Percentiles rank a stretch among this genome's conserved stretches.
Evolutionary conservation across 169 alveolate species (phyloP).

Genomic region (Plasmodium coatneyi): DNA sequence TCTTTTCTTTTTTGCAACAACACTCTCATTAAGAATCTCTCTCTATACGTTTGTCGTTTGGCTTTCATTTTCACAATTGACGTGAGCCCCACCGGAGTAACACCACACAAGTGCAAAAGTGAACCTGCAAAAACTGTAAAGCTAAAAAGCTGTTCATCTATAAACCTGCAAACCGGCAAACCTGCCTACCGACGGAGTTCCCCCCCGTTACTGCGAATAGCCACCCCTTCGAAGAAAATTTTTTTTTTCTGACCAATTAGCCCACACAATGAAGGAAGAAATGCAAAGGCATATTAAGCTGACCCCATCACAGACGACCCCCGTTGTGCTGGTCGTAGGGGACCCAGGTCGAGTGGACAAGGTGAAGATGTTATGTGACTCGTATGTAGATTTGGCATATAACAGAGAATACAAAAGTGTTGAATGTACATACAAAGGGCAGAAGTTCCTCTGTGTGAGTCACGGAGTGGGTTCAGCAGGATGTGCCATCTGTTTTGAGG

Average conservation of each 20-base stretch:
- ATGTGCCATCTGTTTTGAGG: constrained; percentile 76
- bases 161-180: no score
- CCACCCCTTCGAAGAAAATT: background rate
- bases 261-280: constrained; percentile 14
- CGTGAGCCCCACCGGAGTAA: background rate
- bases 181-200: background rate
- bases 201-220: background rate
- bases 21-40: no score
- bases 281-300: constrained; percentile 54
- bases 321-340: constrained; percentile 76
- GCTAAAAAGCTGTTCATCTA: background rate
- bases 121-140: background rate
- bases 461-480: constrained; percentile 78
- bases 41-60: background rate
- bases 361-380: constrained; percentile 65
- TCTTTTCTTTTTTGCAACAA: background rate
- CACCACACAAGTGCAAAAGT: background rate
- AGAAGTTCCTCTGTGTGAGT: constrained; percentile 73
- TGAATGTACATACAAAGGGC: constrained; percentile 66
- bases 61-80: background rate
- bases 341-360: constrained; percentile 78
- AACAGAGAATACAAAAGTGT: constrained; percentile 73
- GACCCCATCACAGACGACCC: constrained; percentile 27
- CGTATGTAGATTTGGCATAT: constrained; percentile 70
- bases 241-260: background rate